Evolutionary conservation across 257 asterid species (phyloP).

Genomic region (Oldenlandia corymbosa): DNA sequence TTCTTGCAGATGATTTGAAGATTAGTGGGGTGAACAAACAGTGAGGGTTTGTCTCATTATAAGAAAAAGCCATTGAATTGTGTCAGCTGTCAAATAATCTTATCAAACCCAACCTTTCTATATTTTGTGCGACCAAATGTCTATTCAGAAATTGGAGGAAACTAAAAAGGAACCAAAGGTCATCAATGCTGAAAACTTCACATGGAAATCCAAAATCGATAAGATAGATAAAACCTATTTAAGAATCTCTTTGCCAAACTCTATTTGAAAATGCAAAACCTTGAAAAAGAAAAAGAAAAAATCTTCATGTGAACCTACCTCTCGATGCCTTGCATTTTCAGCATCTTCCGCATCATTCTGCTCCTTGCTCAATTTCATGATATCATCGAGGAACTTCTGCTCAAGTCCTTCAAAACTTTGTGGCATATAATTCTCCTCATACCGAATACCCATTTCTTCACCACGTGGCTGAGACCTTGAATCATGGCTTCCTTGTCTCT

Average conservation of each 20-base stretch:
- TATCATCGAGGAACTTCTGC: conserved; percentile 69
- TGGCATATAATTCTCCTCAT: conserved; percentile 49
- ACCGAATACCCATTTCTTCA: conserved; percentile 72
- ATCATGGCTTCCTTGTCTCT: conserved; percentile 70
- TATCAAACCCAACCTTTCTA: neutral
- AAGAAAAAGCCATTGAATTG: no score
- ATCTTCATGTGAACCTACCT: conserved; percentile 46
- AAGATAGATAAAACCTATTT: no score
- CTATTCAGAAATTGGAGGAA: neutral
- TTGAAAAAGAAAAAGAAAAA: neutral
- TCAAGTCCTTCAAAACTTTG: conserved; percentile 78
- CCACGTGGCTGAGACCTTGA: conserved; percentile 51
- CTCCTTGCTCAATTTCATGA: conserved; percentile 84
- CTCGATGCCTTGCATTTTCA: conserved; percentile 84
- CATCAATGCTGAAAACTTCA: neutral
- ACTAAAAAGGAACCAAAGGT: neutral
- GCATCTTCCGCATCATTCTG: conserved; percentile 90
- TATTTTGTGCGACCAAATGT: neutral
- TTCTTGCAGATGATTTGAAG: neutral
- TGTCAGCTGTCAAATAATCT: neutral
- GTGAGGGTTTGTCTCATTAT: neutral
- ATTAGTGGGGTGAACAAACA: neutral
- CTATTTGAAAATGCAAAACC: neutral
- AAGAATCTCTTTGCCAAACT: neutral
- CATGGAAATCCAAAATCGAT: neutral